A percentile compares a stretch with the other conserved stretches of the same genome.
Conservation (phyloP, 768 basidiomycete genomes). For the Kwoniella bestiolae region DNA sequence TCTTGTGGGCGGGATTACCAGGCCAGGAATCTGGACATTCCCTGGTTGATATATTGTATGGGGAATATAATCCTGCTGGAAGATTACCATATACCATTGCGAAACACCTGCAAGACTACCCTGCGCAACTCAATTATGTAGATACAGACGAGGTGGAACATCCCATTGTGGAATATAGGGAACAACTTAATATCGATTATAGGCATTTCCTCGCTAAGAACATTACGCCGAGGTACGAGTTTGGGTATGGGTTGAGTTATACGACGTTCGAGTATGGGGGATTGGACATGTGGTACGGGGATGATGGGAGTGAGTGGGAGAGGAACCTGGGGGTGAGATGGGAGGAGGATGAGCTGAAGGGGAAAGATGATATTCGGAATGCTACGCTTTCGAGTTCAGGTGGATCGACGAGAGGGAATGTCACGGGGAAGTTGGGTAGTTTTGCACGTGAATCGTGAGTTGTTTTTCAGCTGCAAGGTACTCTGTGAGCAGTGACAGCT, state of each 20-base stretch:
- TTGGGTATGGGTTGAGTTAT: constrained; percentile 88
- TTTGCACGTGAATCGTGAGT: constrained; percentile 30
- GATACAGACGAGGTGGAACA: constrained; percentile 57
- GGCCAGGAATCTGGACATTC: constrained; percentile 74
- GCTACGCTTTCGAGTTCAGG: neutral
- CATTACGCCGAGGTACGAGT: constrained; percentile 64
- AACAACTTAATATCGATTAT: constrained; percentile 74
- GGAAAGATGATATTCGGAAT: neutral
- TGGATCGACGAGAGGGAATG: constrained; percentile 9
- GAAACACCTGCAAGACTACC: constrained; percentile 66
- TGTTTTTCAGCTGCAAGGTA: accelerated
- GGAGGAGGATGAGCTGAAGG: neutral
- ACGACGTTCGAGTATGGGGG: constrained; percentile 75
- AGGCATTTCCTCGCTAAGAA: constrained; percentile 59
- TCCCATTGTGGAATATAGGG: constrained; percentile 67
- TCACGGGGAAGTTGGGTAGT: constrained; percentile 17
- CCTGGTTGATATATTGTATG: constrained; percentile 74
- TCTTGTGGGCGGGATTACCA: constrained; percentile 71
- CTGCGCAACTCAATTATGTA: constrained; percentile 63
- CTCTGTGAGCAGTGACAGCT: accelerated
- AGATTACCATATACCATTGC: constrained; percentile 77
- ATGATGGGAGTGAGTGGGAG: neutral
- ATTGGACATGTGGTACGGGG: constrained; percentile 60
- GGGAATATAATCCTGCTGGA: constrained; percentile 73
- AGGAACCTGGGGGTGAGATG: neutral